A percentile compares a stretch with the other conserved stretches of the same genome.
phyloP scores from a whole-genome alignment of 2,329 filamentous ascomycete species.

The Endocalyx cinctus region DNA sequence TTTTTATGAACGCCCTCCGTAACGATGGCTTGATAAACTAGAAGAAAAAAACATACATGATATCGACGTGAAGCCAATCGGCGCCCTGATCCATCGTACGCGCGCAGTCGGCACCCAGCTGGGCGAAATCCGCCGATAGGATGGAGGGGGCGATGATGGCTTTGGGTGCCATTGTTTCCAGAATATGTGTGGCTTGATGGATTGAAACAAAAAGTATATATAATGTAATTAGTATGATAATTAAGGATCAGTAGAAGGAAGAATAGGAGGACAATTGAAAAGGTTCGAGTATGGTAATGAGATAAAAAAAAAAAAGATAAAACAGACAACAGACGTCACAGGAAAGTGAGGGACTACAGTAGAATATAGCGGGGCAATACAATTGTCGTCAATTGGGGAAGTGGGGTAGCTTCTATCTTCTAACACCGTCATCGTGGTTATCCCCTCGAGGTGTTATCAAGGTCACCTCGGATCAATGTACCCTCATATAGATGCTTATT shows the following conservation, averaged over 20 bases:
- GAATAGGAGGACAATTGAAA: no score
- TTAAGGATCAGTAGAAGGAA: no score
- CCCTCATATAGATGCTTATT: background rate
- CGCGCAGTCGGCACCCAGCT: slow-evolving; percentile 80
- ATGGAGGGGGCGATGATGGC: slow-evolving; percentile 99
- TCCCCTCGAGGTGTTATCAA: no score
- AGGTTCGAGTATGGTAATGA: no score
- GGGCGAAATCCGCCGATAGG: slow-evolving; percentile 90
- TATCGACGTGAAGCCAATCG: slow-evolving; percentile 94
- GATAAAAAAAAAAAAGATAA: slow-evolving; percentile 1
- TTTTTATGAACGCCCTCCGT: background rate
- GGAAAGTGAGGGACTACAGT: slow-evolving; percentile 4
- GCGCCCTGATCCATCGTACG: slow-evolving; percentile 81
- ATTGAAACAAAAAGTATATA: no score
- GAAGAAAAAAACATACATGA: slow-evolving; percentile 57
- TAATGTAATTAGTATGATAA: no score
- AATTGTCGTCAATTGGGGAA: slow-evolving; percentile 10
- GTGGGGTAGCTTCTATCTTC: slow-evolving; percentile 3
- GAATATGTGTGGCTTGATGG: no score
- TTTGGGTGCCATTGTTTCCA: slow-evolving; percentile 69
- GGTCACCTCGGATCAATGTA: no score
- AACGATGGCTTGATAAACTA: slow-evolving; percentile 1
- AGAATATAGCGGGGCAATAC: slow-evolving; percentile 17
- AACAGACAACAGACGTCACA: slow-evolving; percentile 18
- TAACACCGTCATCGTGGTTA: no score